Conservation (phyloP, 139 green algal genomes). For the Zygnema cylindricum region DNA sequence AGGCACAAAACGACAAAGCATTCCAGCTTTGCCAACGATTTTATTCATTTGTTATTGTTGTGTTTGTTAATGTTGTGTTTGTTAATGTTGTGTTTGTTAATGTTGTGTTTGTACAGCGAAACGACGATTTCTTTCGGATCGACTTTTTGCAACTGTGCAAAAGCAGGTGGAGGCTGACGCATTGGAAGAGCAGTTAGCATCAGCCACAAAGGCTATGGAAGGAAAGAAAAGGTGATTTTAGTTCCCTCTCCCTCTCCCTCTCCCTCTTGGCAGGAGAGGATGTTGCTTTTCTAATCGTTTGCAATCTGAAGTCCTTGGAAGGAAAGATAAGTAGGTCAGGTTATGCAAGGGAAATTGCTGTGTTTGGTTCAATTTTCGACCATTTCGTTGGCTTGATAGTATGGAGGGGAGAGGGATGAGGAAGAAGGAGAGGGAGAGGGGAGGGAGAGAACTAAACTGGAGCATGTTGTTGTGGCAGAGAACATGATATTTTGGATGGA, state of each 20-base stretch:
- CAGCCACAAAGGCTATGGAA: not conserved
- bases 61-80: no score
- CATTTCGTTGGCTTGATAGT: no score
- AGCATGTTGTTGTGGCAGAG: not conserved
- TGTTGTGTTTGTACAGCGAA: not conserved
- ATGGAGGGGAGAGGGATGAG: not conserved
- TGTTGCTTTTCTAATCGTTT: no score
- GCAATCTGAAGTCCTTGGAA: no score
- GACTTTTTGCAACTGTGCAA: not conserved
- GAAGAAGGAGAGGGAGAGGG: not conserved
- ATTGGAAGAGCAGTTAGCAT: not conserved
- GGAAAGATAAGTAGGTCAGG: no score
- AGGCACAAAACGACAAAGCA: no score
- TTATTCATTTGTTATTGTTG: no score
- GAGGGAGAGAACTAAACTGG: not conserved
- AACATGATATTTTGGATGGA: not conserved
- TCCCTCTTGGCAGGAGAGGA: not conserved
- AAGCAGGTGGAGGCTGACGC: slow-evolving; percentile 1
- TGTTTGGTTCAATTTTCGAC: no score
- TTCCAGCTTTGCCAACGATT: no score
- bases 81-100: no score
- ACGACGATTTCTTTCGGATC: not conserved
- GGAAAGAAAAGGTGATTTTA: not conserved
- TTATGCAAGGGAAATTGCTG: no score
- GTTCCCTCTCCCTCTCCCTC: not conserved